phyloP scores from a whole-genome alignment of 2,329 filamentous ascomycete species.

The Colletotrichum sp. region DNA sequence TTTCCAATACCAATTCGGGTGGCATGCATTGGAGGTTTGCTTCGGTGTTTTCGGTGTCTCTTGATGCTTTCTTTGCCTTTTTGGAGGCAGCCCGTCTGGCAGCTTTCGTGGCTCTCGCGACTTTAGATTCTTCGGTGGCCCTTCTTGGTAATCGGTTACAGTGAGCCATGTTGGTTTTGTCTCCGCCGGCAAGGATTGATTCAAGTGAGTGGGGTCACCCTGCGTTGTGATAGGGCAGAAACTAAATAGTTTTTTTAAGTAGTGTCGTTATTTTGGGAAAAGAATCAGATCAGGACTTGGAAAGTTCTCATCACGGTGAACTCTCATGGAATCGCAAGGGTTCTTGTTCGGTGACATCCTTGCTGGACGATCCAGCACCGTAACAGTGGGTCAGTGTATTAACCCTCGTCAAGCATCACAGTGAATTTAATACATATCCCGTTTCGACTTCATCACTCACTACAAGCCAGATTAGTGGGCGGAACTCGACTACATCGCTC shows the following conservation, averaged over 20 bases:
- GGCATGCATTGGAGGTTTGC: not conserved
- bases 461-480: not conserved
- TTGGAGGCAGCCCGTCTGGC: not conserved
- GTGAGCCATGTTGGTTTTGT: not conserved
- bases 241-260: not conserved
- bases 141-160: not conserved
- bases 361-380: not conserved
- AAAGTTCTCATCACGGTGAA: not conserved
- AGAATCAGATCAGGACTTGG: too few relatives aligned
- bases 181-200: not conserved
- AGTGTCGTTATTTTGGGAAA: not conserved
- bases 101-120: not conserved
- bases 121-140: not conserved
- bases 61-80: not conserved
- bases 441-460: not conserved
- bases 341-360: not conserved
- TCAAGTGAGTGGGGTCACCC: not conserved
- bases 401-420: not conserved
- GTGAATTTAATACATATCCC: not conserved
- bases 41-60: not conserved
- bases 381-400: not conserved
- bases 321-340: not conserved
- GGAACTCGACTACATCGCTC: accelerated
- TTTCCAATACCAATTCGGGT: not conserved
- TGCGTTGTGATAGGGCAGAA: not conserved